Evolutionary conservation across 495 filamentous ascomycete genomes (phyloP).

Genomic region (Xylaria acuta): DNA sequence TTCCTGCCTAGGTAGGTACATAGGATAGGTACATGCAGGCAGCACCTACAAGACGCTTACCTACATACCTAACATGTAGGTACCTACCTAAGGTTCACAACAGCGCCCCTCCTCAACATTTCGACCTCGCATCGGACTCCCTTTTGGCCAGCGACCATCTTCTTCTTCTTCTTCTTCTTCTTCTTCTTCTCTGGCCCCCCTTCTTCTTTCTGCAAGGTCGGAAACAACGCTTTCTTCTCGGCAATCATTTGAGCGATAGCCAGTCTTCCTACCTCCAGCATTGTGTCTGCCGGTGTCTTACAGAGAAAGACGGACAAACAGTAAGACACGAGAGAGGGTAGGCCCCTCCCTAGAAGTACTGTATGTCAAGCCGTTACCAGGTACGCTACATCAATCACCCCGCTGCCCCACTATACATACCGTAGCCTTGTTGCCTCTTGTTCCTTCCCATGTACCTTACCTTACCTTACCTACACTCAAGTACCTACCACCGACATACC

Average conservation of each 20-base stretch:
- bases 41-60: not conserved
- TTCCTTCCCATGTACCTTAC: conserved; percentile 3
- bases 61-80: too few relatives aligned
- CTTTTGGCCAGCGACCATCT: not conserved
- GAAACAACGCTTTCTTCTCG: not conserved
- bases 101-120: not conserved
- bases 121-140: too few relatives aligned
- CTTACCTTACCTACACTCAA: not conserved
- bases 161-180: not conserved
- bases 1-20: too few relatives aligned
- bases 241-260: not conserved
- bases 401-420: conserved; percentile 18
- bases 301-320: not conserved
- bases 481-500: not conserved
- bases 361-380: not conserved
- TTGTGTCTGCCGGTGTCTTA: not conserved
- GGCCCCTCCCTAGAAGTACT: too few relatives aligned
- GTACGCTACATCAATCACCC: not conserved
- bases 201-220: not conserved
- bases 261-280: not conserved
- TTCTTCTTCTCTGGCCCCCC: not conserved
- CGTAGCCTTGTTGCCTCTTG: conserved; percentile 10
- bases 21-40: too few relatives aligned
- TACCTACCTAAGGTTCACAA: too few relatives aligned
- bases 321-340: not conserved